phyloP scores from a whole-genome alignment of 495 filamentous ascomycete species.

The Aspergillus homomorphus region DNA sequence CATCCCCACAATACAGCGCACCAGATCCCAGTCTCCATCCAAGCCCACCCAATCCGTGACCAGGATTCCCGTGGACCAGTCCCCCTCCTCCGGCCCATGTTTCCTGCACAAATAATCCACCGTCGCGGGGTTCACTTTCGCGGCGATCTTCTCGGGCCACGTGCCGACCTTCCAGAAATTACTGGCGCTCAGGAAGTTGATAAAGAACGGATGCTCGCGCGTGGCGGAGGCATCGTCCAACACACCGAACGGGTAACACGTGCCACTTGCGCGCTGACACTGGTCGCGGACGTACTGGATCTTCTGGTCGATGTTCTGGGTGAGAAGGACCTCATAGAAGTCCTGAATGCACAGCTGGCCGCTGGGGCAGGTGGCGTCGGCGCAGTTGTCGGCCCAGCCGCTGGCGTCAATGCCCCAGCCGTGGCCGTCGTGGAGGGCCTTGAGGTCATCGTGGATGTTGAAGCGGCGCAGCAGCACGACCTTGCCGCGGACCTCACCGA shows the following conservation, averaged over 20 bases:
- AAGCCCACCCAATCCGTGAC: slow-evolving; percentile 92
- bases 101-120: slow-evolving; percentile 72
- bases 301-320: slow-evolving; percentile 74
- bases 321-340: slow-evolving; percentile 84
- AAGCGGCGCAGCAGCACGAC: slow-evolving; percentile 86
- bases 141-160: slow-evolving; percentile 94
- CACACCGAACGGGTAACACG: slow-evolving; percentile 42
- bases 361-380: slow-evolving; percentile 66
- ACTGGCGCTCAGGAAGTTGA: slow-evolving; percentile 87
- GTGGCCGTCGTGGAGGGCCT: slow-evolving; percentile 54
- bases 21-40: slow-evolving; percentile 89
- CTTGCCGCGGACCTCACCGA: slow-evolving; percentile 79
- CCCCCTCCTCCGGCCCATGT: slow-evolving; percentile 53
- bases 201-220: slow-evolving; percentile 63
- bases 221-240: slow-evolving; percentile 30
- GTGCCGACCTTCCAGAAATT: slow-evolving; percentile 91
- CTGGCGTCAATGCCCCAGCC: slow-evolving; percentile 83
- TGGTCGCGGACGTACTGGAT: slow-evolving; percentile 69
- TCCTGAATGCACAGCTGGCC: slow-evolving; percentile 87
- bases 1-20: slow-evolving; percentile 86
- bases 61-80: slow-evolving; percentile 85
- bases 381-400: slow-evolving; percentile 86
- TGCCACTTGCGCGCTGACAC: slow-evolving; percentile 63
- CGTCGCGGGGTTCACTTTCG: slow-evolving; percentile 86
- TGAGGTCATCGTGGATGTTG: slow-evolving; percentile 57